Percentiles rank a stretch among this genome's conserved stretches.
phyloP scores from a whole-genome alignment of 2,329 filamentous ascomycete species.

The Colletotrichum tropicale region DNA sequence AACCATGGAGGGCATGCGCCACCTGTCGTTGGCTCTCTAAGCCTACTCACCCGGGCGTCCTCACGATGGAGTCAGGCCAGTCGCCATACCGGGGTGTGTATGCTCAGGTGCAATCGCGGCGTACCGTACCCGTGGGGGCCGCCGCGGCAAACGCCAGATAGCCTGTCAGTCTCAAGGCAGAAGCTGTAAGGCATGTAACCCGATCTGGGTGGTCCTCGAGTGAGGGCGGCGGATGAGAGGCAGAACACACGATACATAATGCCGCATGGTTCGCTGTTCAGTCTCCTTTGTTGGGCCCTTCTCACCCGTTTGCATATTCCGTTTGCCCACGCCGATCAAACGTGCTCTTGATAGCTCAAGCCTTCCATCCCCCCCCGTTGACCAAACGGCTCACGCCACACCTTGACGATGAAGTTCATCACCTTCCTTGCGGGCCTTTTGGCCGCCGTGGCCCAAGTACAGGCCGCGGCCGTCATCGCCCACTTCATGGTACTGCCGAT shows the following conservation, averaged over 20 bases:
- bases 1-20: not conserved
- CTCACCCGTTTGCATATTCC: not conserved
- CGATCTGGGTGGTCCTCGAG: not conserved
- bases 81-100: not conserved
- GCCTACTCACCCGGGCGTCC: not conserved
- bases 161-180: not conserved
- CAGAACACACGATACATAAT: constrained; percentile 14
- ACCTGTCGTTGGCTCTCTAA: not conserved
- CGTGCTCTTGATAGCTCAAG: not conserved
- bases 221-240: not conserved
- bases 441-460: not conserved
- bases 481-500: constrained; percentile 17
- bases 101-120: not conserved
- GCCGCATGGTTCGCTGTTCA: not conserved
- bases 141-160: not conserved
- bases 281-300: not conserved
- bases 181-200: not conserved
- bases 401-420: constrained; percentile 8
- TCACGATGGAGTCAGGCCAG: constrained; percentile 10
- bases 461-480: constrained; percentile 13
- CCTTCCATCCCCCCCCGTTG: not conserved
- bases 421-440: not conserved
- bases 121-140: not conserved
- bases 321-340: not conserved
- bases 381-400: not conserved